phyloP scores from a whole-genome alignment of 176 grass and related monocot genomes.

The Thalia dealbata region DNA sequence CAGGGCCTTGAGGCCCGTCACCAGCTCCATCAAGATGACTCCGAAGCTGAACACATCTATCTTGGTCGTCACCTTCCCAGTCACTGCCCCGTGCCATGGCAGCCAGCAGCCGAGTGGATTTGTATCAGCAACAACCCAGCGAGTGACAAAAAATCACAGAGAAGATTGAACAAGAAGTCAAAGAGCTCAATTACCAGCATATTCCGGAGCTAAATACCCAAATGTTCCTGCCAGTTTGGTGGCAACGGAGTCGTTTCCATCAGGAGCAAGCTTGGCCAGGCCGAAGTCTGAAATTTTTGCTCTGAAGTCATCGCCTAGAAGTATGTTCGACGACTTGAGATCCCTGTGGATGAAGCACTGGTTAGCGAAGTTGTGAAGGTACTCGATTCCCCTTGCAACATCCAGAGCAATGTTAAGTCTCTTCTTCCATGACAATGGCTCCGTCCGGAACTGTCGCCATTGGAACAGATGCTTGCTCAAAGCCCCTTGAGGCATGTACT shows the following conservation, averaged over 20 bases:
- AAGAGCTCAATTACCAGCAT: conserved; percentile 62
- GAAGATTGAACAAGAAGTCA: neutral
- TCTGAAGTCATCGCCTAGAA: conserved; percentile 68
- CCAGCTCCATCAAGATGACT: conserved; percentile 84
- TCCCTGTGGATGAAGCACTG: conserved; percentile 92
- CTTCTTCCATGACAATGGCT: conserved; percentile 86
- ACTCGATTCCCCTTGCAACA: conserved; percentile 89
- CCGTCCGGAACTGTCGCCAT: conserved; percentile 42
- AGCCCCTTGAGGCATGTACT: conserved; percentile 91
- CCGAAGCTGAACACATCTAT: conserved; percentile 92
- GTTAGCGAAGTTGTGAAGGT: conserved; percentile 76
- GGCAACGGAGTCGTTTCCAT: conserved; percentile 78
- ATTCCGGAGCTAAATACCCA: conserved; percentile 94
- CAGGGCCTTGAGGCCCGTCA: conserved; percentile 70
- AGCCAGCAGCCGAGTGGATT: no score
- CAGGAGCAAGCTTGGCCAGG: conserved; percentile 65
- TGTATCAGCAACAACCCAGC: neutral
- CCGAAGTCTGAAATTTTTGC: conserved; percentile 93
- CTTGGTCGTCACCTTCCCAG: conserved; percentile 83
- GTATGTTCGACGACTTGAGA: conserved; percentile 87
- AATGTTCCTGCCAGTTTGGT: conserved; percentile 92
- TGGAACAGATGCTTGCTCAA: conserved; percentile 80
- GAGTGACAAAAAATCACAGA: neutral
- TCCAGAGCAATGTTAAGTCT: conserved; percentile 85
- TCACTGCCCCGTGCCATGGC: conserved; percentile 30